Evolutionary conservation across 306 rosid species (phyloP), one percentile per base, ranked within the genome.

Genomic region (Dalbergia cultrata): DNA sequence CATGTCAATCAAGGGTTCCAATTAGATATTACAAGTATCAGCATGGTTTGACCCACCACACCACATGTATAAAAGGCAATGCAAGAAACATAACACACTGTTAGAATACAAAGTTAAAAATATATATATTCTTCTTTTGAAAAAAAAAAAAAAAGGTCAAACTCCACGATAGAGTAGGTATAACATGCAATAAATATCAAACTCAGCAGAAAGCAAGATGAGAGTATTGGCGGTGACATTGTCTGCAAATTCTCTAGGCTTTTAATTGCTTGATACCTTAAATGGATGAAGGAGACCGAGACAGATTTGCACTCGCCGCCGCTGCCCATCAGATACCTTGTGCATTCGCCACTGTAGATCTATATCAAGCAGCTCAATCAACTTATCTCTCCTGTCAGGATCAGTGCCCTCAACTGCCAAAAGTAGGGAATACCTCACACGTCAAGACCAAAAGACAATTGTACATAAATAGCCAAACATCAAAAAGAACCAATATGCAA

Each of bases 251-350:
- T 70, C 41, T 67, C 82, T 16, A 59, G 47, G 58, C 17, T 21
- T 57, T 50, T 41, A 31, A 16, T 39, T 63, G 34, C 53, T 22
- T 13, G 13, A 70, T 87, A 93, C 98, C 99, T 95, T 95, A 61
- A 84, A 95, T 57, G 99, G 99, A 84, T 91, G 94, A 74, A 95
- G 95, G 79, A 95, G 95, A 70, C 99, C 97, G 87, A 95, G 93
- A 85, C 99, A 95, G 80, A 95, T 95, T 88, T 95, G 99, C 72
- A 93, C 99, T 78, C 98, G 86, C 67, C 97, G 97, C 61, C 98
- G 88, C 88, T 95, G 99, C 81, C 99, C 99, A 76, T 95, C 97
- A 9, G 99, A 95, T 69, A 95, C 98, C 85, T 95, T 95, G 76
- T 95, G 99, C 99, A 95, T 95, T 84, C 94, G 88, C 99, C 99